A percentile compares a stretch with the other conserved stretches of the same genome.
Evolutionary conservation across 495 filamentous ascomycete species (phyloP).

Genomic region (Xylaria grammica): DNA sequence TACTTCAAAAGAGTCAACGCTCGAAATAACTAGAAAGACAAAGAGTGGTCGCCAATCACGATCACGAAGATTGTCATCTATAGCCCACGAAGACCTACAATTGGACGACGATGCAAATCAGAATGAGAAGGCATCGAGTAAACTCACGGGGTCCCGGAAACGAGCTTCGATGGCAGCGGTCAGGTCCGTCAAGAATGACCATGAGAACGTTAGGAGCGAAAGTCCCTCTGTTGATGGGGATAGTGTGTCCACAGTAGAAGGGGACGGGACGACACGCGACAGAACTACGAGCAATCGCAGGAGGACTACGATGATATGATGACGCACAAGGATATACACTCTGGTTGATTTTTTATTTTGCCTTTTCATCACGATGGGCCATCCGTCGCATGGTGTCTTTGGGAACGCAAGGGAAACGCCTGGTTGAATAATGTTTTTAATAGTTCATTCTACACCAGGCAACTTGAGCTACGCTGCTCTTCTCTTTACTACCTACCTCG

Average conservation of each 20-base stretch:
- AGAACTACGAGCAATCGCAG: constrained; percentile 38
- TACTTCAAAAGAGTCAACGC: constrained; percentile 16
- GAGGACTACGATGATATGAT: constrained; percentile 65
- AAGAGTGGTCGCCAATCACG: constrained; percentile 30
- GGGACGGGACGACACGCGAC: constrained; percentile 18
- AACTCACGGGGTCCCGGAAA: constrained; percentile 31
- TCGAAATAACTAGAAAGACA: constrained; percentile 23
- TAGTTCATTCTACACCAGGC: neutral
- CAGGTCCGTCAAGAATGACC: constrained; percentile 36
- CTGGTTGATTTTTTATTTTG: constrained; percentile 16
- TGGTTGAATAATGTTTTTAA: constrained; percentile 15
- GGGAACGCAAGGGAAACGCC: neutral
- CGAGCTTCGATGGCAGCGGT: constrained; percentile 47
- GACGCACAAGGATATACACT: neutral
- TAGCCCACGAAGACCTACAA: constrained; percentile 30
- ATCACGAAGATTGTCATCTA: constrained; percentile 34
- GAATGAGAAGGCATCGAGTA: constrained; percentile 24
- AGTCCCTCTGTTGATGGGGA: constrained; percentile 28
- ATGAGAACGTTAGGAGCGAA: constrained; percentile 22
- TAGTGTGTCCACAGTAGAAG: constrained; percentile 26
- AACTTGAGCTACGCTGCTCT: neutral
- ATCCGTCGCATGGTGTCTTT: constrained; percentile 30
- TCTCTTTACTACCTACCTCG: neutral
- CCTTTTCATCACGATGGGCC: constrained; percentile 3
- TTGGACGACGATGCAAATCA: constrained; percentile 18